Conservation (phyloP, 163 green algal genomes). For the Chlorella variabilis region DNA sequence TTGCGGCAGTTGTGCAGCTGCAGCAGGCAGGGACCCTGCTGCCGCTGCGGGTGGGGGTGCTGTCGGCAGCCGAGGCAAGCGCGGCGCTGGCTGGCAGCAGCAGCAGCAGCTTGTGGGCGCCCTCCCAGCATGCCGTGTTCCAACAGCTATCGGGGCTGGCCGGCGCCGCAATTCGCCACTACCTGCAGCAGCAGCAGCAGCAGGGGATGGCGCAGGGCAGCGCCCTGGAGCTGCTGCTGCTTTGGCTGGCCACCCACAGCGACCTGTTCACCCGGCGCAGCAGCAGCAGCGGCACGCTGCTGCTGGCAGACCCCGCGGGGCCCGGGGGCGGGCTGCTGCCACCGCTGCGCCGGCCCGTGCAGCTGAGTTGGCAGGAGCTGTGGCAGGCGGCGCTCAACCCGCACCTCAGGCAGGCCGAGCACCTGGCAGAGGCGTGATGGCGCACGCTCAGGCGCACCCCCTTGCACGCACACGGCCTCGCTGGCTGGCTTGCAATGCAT, state of each 20-base stretch:
- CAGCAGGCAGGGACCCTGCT: not conserved
- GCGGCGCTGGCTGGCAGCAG: not conserved
- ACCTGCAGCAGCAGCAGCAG: conserved; percentile 23
- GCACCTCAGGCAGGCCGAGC: conserved; percentile 10
- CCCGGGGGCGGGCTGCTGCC: conserved; percentile 50
- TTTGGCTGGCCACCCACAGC: conserved; percentile 65
- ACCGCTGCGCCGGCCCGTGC: conserved; percentile 54
- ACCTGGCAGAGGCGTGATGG: not conserved
- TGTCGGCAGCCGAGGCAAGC: conserved; percentile 2
- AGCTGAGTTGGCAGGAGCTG: conserved; percentile 30
- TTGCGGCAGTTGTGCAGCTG: conserved; percentile 17
- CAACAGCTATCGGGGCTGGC: conserved; percentile 54
- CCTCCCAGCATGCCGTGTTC: conserved; percentile 51
- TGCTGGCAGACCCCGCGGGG: conserved; percentile 57
- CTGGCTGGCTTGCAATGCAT: too few species aligned
- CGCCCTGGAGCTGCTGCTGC: conserved; percentile 64
- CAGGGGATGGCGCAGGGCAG: not conserved
- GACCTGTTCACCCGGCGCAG: conserved; percentile 66
- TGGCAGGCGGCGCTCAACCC: conserved; percentile 23
- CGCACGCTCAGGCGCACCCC: too few species aligned
- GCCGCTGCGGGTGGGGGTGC: conserved; percentile 13
- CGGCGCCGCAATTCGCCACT: conserved; percentile 54
- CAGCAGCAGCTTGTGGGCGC: conserved; percentile 11
- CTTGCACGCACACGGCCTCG: too few species aligned
- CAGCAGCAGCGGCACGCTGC: conserved; percentile 50